Conservation (phyloP, 2,329 filamentous ascomycete species). For the Apiospora sp. region DNA sequence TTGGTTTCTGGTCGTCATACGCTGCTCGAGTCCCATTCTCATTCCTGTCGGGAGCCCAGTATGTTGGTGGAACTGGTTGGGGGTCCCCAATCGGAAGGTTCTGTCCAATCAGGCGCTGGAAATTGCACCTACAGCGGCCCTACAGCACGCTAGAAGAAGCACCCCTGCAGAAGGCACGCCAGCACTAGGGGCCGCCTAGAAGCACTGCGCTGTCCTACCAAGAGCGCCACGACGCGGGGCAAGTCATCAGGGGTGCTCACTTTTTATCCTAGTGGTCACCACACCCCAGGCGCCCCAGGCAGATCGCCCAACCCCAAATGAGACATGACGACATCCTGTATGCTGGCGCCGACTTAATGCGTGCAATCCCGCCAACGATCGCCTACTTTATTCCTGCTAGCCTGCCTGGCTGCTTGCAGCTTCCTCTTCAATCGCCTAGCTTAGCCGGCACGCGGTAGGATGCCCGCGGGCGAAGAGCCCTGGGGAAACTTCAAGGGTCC, state of each 20-base stretch:
- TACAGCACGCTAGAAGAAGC: background rate
- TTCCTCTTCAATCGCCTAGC: background rate
- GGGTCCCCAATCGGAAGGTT: conserved; percentile 4
- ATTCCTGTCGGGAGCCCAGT: background rate
- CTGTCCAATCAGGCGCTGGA: background rate
- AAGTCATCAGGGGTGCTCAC: conserved; percentile 13
- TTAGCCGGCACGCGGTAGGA: background rate
- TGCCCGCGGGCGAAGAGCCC: background rate
- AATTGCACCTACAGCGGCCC: background rate
- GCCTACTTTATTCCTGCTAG: background rate
- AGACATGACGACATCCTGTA: conserved; percentile 13
- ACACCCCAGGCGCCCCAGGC: background rate
- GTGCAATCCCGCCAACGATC: background rate
- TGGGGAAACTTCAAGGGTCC: background rate
- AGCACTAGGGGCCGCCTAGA: background rate
- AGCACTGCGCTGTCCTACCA: conserved; percentile 9
- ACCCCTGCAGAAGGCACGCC: conserved; percentile 4
- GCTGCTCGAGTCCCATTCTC: background rate
- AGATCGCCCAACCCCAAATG: conserved; percentile 9
- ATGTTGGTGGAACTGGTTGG: background rate
- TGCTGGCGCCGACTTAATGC: conserved; percentile 6
- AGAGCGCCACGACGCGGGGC: conserved; percentile 19
- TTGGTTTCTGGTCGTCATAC: background rate
- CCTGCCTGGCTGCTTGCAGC: background rate
- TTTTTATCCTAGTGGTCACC: conserved; percentile 12